These are phyloP conservation scores for Flammula alnicola DNA, from an alignment of 1,284 basidiomycete species.

Conservation along the genomic window DNA sequence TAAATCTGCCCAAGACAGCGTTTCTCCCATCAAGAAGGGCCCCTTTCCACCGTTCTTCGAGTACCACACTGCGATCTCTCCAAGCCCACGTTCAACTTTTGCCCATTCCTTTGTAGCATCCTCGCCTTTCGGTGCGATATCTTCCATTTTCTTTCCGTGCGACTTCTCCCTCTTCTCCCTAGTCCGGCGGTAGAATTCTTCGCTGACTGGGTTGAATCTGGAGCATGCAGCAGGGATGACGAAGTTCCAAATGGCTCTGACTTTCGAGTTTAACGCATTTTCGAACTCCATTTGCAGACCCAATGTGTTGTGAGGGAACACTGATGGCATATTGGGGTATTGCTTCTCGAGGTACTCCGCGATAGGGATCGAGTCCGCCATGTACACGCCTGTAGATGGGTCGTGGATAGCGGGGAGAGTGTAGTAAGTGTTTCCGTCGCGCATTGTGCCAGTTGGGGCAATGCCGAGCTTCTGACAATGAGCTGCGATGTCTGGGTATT, in stretches of 20 bases:
- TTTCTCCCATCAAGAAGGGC: conserved; percentile 1
- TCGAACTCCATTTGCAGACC: conserved; percentile 37
- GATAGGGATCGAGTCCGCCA: conserved; percentile 46
- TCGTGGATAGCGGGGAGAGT: conserved; percentile 42
- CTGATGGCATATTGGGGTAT: conserved; percentile 42
- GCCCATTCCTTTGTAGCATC: conserved; percentile 32
- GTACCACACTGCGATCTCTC: conserved; percentile 33
- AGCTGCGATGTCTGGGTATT: conserved; percentile 42
- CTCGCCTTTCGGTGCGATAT: conserved; percentile 33
- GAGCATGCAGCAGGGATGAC: conserved; percentile 27
- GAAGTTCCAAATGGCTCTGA: conserved; percentile 26
- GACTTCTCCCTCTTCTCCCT: conserved; percentile 29
- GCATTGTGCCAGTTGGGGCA: conserved; percentile 1
- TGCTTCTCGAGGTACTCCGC: conserved; percentile 49
- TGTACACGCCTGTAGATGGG: conserved; percentile 32
- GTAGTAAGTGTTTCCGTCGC: conserved; percentile 24
- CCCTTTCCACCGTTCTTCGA: conserved; percentile 24
- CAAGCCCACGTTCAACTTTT: conserved; percentile 32
- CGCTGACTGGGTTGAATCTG: conserved; percentile 34
- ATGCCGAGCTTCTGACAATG: conserved; percentile 36
- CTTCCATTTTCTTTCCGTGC: conserved; percentile 40
- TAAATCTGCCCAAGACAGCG: conserved; percentile 3
- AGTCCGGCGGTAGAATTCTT: conserved; percentile 40
- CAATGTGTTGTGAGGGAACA: conserved; percentile 32
- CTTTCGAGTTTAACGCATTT: conserved; percentile 18